Conservation (phyloP, 1,284 basidiomycete species). For the Pseudozyma hubeiensis region DNA sequence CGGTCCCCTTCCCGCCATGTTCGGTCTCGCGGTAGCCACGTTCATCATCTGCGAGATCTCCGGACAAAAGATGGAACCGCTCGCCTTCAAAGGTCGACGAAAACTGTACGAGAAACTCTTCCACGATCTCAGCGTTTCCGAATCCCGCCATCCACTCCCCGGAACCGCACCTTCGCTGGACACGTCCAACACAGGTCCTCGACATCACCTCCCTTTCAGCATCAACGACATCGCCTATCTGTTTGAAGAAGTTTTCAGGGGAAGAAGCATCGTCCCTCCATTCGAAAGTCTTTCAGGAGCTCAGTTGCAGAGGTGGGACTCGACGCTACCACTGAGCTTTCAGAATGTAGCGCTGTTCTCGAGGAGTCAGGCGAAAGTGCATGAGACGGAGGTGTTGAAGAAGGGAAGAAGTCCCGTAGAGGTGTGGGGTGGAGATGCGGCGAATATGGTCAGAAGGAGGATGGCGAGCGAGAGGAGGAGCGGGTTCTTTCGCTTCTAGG, state of each 20-base stretch:
- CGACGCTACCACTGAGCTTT: slow-evolving; percentile 59
- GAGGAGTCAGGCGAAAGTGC: slow-evolving; percentile 56
- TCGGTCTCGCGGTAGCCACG: slow-evolving; percentile 64
- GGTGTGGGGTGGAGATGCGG: slow-evolving; percentile 63
- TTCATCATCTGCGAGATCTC: slow-evolving; percentile 66
- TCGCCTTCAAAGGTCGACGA: slow-evolving; percentile 59
- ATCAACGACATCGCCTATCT: slow-evolving; percentile 64
- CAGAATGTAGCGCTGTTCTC: slow-evolving; percentile 63
- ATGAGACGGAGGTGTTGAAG: slow-evolving; percentile 59
- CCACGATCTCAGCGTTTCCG: slow-evolving; percentile 41
- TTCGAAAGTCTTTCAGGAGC: slow-evolving; percentile 51
- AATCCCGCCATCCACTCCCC: slow-evolving; percentile 34
- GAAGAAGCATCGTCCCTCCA: slow-evolving; percentile 61
- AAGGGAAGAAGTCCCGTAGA: slow-evolving; percentile 53
- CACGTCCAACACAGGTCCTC: slow-evolving; percentile 11
- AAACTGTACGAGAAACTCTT: slow-evolving; percentile 62
- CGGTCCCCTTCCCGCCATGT: slow-evolving; percentile 71
- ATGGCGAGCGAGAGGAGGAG: slow-evolving; percentile 58
- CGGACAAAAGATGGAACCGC: slow-evolving; percentile 61
- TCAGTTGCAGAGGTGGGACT: slow-evolving; percentile 63
- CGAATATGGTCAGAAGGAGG: slow-evolving; percentile 52
- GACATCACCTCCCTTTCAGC: slow-evolving; percentile 58
- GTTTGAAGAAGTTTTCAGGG: slow-evolving; percentile 64
- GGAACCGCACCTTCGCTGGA: slow-evolving; percentile 9
- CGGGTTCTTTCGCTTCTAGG: slow-evolving; percentile 46